phyloP scores from a whole-genome alignment of 164 flowering plant species.

The Amborella trichopoda region DNA sequence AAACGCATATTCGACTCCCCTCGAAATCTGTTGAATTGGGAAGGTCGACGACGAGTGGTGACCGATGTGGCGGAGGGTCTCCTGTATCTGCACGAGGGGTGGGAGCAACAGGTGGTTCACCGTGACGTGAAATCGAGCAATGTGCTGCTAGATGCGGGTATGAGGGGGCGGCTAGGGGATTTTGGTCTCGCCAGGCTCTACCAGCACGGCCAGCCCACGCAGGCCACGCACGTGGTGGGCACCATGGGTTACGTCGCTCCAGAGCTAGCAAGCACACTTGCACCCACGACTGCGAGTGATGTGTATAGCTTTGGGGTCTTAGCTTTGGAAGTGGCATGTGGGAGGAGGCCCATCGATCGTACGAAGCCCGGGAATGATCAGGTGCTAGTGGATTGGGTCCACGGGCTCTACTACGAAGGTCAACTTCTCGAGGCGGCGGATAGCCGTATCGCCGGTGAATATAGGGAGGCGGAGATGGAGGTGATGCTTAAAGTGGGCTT shows the following conservation, averaged over 20 bases:
- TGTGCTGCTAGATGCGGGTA: constrained; percentile 44
- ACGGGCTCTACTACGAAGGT: constrained; percentile 39
- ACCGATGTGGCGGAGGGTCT: constrained; percentile 63
- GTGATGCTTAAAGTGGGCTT: constrained; percentile 50
- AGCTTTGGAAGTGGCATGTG: constrained; percentile 64
- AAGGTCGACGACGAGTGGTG: constrained; percentile 29
- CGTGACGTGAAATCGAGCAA: constrained; percentile 76
- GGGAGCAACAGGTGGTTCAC: constrained; percentile 73
- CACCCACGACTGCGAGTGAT: constrained; percentile 56
- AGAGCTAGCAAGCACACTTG: constrained; percentile 35
- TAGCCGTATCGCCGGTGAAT: constrained; percentile 35
- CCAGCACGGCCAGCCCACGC: constrained; percentile 44
- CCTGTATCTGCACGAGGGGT: constrained; percentile 60
- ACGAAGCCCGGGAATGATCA: constrained; percentile 28
- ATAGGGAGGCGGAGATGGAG: constrained; percentile 43
- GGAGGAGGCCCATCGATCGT: constrained; percentile 65
- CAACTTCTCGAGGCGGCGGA: constrained; percentile 47
- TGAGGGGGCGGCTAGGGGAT: constrained; percentile 62
- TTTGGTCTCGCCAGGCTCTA: constrained; percentile 69
- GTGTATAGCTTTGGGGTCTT: constrained; percentile 81
- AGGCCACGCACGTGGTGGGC: constrained; percentile 65
- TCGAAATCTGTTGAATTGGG: constrained; percentile 29
- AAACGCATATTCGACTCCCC: constrained; percentile 46
- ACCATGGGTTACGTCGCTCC: constrained; percentile 88
- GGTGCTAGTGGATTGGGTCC: constrained; percentile 60